phyloP scores from a whole-genome alignment of 73 alveolate species.

The Symbiodinium pilosum region DNA sequence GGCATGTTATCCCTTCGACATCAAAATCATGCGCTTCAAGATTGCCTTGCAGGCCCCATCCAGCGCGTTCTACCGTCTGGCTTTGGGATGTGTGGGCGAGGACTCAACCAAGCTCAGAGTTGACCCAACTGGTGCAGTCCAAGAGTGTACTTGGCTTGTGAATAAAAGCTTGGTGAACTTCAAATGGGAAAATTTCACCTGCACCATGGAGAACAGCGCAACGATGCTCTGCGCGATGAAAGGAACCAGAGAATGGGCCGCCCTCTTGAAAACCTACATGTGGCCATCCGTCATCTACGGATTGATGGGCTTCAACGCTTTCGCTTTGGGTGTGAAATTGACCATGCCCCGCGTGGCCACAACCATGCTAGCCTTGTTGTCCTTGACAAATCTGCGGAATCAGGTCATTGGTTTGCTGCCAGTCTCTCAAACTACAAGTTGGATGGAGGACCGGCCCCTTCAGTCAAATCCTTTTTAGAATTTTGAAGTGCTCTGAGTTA shows the following conservation, averaged over 20 bases:
- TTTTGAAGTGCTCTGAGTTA: not conserved
- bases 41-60: constrained; percentile 19
- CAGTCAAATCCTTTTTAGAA: no score
- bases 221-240: constrained; percentile 27
- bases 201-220: constrained; percentile 13
- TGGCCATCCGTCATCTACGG: constrained; percentile 61
- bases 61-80: constrained; percentile 57
- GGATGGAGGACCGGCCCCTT: constrained; percentile 75
- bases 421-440: constrained; percentile 19
- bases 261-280: constrained; percentile 44
- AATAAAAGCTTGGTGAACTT: not conserved
- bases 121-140: constrained; percentile 1
- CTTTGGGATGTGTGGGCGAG: constrained; percentile 55
- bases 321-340: constrained; percentile 56
- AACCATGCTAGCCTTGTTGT: constrained; percentile 78
- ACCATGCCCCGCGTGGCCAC: constrained; percentile 93
- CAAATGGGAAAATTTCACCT: constrained; percentile 52
- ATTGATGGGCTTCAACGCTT: constrained; percentile 46
- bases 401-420: constrained; percentile 75
- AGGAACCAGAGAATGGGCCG: constrained; percentile 22
- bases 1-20: constrained; percentile 77
- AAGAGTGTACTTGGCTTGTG: constrained; percentile 51
- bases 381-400: constrained; percentile 50
- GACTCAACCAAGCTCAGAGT: not conserved
- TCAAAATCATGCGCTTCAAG: constrained; percentile 34